Conservation (phyloP, 305 asterid species). For the Vinca major region DNA sequence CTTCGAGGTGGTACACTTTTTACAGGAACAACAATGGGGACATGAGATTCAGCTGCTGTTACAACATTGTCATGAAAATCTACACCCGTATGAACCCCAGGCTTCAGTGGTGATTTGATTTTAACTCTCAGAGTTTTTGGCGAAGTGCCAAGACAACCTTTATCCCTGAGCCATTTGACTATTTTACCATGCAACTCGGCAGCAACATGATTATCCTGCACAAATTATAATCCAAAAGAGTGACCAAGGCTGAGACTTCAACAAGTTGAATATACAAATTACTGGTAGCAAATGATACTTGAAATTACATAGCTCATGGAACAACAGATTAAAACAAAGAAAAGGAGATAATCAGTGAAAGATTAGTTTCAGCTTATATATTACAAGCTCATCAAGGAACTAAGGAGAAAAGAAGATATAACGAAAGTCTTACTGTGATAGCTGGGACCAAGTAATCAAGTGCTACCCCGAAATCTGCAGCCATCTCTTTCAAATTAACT, state of each 20-base stretch:
- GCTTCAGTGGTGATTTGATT: slow-evolving; percentile 35
- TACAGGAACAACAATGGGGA: slow-evolving; percentile 46
- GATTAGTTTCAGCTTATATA: neutral
- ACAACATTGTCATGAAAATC: slow-evolving; percentile 36
- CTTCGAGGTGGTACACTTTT: slow-evolving; percentile 71
- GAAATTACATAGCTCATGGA: slow-evolving; percentile 2
- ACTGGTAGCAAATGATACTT: neutral
- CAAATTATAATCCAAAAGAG: slow-evolving; percentile 13
- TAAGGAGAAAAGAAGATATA: slow-evolving; percentile 10
- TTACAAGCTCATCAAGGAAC: neutral
- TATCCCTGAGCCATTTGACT: slow-evolving; percentile 62
- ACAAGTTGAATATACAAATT: neutral
- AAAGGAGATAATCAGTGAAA: neutral
- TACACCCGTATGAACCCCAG: slow-evolving; percentile 29
- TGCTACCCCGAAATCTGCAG: slow-evolving; percentile 69
- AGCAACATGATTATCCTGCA: slow-evolving; percentile 56
- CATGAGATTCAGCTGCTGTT: slow-evolving; percentile 41
- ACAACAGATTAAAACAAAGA: neutral
- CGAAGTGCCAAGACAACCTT: slow-evolving; percentile 46
- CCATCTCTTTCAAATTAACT: slow-evolving; percentile 58
- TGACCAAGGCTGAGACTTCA: neutral
- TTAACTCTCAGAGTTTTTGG: slow-evolving; percentile 46
- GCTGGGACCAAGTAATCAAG: slow-evolving; percentile 48
- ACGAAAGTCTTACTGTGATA: slow-evolving; percentile 48
- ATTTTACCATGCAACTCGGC: slow-evolving; percentile 56